Evolutionary conservation across 1,139 yeast species (phyloP).

Genomic region (Debaryomyces singareniensis): DNA sequence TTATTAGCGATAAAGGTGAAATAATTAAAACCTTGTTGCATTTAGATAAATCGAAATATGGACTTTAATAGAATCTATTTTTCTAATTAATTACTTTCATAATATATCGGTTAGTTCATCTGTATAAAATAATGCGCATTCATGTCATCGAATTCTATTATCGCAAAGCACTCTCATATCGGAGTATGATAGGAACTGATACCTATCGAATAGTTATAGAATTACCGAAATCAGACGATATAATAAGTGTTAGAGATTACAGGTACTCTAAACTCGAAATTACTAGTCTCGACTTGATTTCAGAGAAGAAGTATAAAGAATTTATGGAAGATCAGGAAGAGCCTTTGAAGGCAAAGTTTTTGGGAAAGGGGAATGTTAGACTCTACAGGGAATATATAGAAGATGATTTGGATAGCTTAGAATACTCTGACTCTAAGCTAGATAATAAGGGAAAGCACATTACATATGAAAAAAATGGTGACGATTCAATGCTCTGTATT

Average conservation of each 20-base stretch:
- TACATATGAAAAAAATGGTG: conserved; percentile 24
- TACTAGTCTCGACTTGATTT: conserved; percentile 19
- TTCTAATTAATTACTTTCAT: background rate
- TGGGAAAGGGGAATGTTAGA: conserved; percentile 71
- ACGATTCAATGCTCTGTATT: conserved; percentile 67
- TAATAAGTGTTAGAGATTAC: conserved; percentile 18
- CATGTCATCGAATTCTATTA: no score
- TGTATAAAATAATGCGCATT: no score
- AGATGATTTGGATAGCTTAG: conserved; percentile 10
- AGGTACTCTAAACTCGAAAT: conserved; percentile 26
- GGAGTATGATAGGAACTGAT: conserved; percentile 38
- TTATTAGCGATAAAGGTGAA: conserved; percentile 52
- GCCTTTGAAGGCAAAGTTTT: conserved; percentile 50
- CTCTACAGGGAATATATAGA: conserved; percentile 50
- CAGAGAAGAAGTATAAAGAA: conserved; percentile 4
- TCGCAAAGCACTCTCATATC: no score
- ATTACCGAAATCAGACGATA: conserved; percentile 8
- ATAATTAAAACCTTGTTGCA: conserved; percentile 45
- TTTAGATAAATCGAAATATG: conserved; percentile 48
- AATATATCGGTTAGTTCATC: background rate
- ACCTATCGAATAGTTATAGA: conserved; percentile 34
- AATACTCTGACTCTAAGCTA: conserved; percentile 1
- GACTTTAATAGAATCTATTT: conserved; percentile 8
- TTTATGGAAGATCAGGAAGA: conserved; percentile 22
- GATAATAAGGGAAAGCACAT: background rate